Percentiles rank a stretch among this genome's conserved stretches.
phyloP scores from a whole-genome alignment of 2,329 filamentous ascomycete species.

The Xenosphaeropsis pyriputrescens region DNA sequence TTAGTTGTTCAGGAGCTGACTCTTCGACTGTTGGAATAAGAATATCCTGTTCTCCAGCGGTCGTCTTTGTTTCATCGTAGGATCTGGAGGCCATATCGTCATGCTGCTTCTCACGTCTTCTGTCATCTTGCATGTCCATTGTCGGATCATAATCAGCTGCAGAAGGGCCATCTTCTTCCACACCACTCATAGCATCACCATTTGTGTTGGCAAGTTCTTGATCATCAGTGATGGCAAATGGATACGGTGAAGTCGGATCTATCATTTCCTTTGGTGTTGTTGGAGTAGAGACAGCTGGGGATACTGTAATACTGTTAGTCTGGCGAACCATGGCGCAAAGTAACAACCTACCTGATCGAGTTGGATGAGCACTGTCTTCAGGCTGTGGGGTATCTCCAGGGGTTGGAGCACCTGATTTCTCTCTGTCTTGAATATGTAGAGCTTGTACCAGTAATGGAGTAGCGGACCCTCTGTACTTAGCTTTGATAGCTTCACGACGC shows the following conservation, averaged over 20 bases:
- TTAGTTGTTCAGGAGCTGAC: constrained; percentile 18
- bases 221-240: constrained; percentile 50
- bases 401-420: constrained; percentile 8
- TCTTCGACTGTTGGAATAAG: constrained; percentile 22
- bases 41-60: constrained; percentile 31
- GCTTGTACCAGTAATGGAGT: constrained; percentile 62
- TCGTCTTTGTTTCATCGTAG: constrained; percentile 42
- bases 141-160: constrained; percentile 88
- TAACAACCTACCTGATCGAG: constrained; percentile 18
- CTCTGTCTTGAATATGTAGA: constrained; percentile 17
- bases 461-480: constrained; percentile 60
- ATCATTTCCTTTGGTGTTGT: constrained; percentile 13
- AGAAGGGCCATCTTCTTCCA: constrained; percentile 62
- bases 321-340: not conserved
- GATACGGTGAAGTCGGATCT: constrained; percentile 19
- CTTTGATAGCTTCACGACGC: constrained; percentile 70
- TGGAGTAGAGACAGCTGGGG: constrained; percentile 20
- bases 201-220: constrained; percentile 51
- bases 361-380: constrained; percentile 10
- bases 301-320: constrained; percentile 9
- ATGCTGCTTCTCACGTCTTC: constrained; percentile 46
- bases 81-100: constrained; percentile 36
- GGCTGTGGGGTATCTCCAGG: constrained; percentile 7
- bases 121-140: constrained; percentile 76
- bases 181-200: constrained; percentile 19